Percentiles rank a stretch among this genome's conserved stretches.
Evolutionary conservation across 139 green algal genomes (phyloP).

Genomic region (Nannochloris sp.): DNA sequence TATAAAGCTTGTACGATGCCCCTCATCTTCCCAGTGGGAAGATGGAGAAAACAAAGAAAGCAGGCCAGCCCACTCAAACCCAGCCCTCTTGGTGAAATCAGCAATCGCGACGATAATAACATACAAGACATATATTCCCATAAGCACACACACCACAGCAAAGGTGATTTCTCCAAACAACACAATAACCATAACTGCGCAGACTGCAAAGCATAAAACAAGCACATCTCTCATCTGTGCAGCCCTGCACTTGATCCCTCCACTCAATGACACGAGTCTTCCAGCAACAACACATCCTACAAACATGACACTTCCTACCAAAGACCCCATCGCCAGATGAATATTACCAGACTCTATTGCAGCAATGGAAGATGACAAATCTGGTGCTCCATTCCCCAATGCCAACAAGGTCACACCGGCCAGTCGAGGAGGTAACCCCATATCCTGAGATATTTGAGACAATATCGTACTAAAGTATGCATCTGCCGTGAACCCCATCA

Average conservation of each 20-base stretch:
- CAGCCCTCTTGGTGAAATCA: slow-evolving; percentile 34
- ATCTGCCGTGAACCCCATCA: slow-evolving; percentile 72
- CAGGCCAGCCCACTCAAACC: slow-evolving; percentile 34
- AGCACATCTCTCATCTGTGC: slow-evolving; percentile 71
- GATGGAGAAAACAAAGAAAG: not conserved
- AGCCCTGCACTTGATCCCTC: slow-evolving; percentile 48
- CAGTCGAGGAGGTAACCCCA: slow-evolving; percentile 74
- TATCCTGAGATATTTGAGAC: slow-evolving; percentile 64
- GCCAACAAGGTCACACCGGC: slow-evolving; percentile 82
- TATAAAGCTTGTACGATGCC: not conserved
- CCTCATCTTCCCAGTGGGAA: not conserved
- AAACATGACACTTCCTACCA: slow-evolving; percentile 71
- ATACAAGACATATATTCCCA: slow-evolving; percentile 55
- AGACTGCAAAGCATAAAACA: slow-evolving; percentile 39
- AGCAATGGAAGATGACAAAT: slow-evolving; percentile 71
- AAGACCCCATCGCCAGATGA: slow-evolving; percentile 31
- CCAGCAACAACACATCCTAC: slow-evolving; percentile 58
- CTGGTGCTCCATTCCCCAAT: slow-evolving; percentile 79
- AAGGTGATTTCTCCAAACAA: slow-evolving; percentile 18
- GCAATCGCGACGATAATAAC: slow-evolving; percentile 57
- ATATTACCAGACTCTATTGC: slow-evolving; percentile 47
- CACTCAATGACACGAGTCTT: slow-evolving; percentile 33
- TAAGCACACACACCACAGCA: slow-evolving; percentile 25
- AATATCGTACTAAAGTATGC: slow-evolving; percentile 76
- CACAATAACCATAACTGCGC: slow-evolving; percentile 15